These are phyloP conservation scores for Myriangium duriaei DNA, from an alignment of 2,329 filamentous ascomycete genomes.

Conservation along the genomic window DNA sequence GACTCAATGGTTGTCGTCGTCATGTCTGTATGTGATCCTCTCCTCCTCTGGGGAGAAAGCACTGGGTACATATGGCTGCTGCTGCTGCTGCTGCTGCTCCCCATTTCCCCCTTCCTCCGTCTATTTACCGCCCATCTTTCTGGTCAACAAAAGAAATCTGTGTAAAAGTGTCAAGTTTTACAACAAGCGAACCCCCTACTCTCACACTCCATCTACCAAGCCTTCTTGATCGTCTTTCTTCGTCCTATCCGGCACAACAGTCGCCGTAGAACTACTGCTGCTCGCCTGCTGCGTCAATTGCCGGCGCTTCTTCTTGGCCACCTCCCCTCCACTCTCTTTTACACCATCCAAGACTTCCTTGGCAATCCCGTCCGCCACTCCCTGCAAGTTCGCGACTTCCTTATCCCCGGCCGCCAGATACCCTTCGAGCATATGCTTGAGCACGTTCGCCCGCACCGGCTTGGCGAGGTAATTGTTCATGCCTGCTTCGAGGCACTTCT, in stretches of 20 bases:
- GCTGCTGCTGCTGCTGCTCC: no score
- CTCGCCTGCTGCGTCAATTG: no score
- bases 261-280: no score
- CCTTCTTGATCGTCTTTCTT: background rate
- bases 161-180: no score
- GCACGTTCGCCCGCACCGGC: constrained; percentile 75
- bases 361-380: constrained; percentile 34
- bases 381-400: constrained; percentile 32
- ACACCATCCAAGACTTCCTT: constrained; percentile 19
- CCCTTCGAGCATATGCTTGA: constrained; percentile 69
- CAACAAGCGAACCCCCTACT: background rate
- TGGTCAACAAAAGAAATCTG: no score
- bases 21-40: no score
- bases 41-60: no score
- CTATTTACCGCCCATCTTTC: background rate
- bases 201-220: background rate
- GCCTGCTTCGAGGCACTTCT: constrained; percentile 87
- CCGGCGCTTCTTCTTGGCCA: background rate
- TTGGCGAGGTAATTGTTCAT: constrained; percentile 98
- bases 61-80: no score
- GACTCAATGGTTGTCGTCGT: no score
- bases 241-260: no score
- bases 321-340: background rate
- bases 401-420: constrained; percentile 39
- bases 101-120: constrained; percentile 1